These are phyloP conservation scores for Yamadazyma paraphyllophila DNA, from an alignment of 805 yeast genomes.

Conservation along the genomic window DNA sequence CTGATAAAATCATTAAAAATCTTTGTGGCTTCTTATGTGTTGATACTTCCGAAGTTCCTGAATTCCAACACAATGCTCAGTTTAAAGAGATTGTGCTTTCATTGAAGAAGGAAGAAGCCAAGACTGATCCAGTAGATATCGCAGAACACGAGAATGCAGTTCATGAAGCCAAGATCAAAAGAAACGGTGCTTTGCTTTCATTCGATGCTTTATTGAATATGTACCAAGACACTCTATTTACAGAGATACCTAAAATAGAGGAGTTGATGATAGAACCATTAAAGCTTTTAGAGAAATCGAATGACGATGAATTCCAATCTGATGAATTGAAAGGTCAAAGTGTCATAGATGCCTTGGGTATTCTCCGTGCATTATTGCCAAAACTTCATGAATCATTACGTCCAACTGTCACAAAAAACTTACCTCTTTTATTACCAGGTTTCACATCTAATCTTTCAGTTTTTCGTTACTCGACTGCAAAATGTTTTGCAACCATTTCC, in stretches of 20 bases:
- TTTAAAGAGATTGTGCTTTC: conserved; percentile 63
- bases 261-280: conserved; percentile 68
- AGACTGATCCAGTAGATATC: conserved; percentile 58
- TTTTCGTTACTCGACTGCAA: conserved; percentile 85
- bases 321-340: conserved; percentile 65
- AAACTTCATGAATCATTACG: conserved; percentile 51
- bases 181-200: conserved; percentile 79
- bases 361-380: conserved; percentile 71
- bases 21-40: conserved; percentile 91
- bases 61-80: conserved; percentile 64
- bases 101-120: conserved; percentile 72
- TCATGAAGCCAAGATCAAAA: conserved; percentile 72
- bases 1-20: conserved; percentile 86
- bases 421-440: conserved; percentile 47
- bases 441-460: conserved; percentile 75
- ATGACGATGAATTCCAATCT: conserved; percentile 27
- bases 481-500: conserved; percentile 80
- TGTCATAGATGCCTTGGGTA: conserved; percentile 82
- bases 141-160: conserved; percentile 61
- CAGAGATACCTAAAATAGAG: conserved; percentile 62
- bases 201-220: conserved; percentile 55
- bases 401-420: conserved; percentile 43
- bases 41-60: conserved; percentile 95
- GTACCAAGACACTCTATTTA: conserved; percentile 57
- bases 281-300: conserved; percentile 28